These are phyloP conservation scores for Nemania sp. DNA, from an alignment of 2,329 filamentous ascomycete species.

Conservation along the genomic window DNA sequence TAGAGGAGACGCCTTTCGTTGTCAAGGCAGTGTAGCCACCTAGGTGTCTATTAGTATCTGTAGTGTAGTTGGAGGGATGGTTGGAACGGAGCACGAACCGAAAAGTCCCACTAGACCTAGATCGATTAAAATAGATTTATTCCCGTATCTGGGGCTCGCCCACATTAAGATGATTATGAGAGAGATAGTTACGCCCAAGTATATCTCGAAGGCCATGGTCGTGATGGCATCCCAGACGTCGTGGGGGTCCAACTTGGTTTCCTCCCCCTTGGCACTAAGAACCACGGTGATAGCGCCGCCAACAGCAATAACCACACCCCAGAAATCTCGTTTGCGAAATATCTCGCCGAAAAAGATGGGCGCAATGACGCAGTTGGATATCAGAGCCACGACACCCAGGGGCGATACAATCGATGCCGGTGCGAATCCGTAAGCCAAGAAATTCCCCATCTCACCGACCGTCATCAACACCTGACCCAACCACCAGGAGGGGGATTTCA, in stretches of 20 bases:
- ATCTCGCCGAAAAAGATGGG: constrained; percentile 92
- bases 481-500: constrained; percentile 97
- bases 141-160: constrained; percentile 85
- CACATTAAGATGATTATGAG: constrained; percentile 84
- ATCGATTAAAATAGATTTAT: constrained; percentile 88
- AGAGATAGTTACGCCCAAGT: constrained; percentile 79
- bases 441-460: constrained; percentile 93
- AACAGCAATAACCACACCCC: constrained; percentile 89
- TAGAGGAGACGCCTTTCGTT: constrained; percentile 95
- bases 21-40: constrained; percentile 96
- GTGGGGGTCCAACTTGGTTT: constrained; percentile 89
- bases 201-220: constrained; percentile 89
- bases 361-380: constrained; percentile 97
- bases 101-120: constrained; percentile 93
- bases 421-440: constrained; percentile 96
- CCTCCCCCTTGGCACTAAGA: constrained; percentile 87
- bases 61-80: not conserved
- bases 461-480: constrained; percentile 91
- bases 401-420: constrained; percentile 98
- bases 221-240: constrained; percentile 93
- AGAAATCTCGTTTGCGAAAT: constrained; percentile 85
- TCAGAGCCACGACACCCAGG: constrained; percentile 92
- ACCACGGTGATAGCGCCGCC: constrained; percentile 92
- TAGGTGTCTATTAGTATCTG: constrained; percentile 51
- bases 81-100: constrained; percentile 62